Base-by-base conservation (phyloP, 257 asterid genomes). In the Lithospermum erythrorhizon region DNA sequence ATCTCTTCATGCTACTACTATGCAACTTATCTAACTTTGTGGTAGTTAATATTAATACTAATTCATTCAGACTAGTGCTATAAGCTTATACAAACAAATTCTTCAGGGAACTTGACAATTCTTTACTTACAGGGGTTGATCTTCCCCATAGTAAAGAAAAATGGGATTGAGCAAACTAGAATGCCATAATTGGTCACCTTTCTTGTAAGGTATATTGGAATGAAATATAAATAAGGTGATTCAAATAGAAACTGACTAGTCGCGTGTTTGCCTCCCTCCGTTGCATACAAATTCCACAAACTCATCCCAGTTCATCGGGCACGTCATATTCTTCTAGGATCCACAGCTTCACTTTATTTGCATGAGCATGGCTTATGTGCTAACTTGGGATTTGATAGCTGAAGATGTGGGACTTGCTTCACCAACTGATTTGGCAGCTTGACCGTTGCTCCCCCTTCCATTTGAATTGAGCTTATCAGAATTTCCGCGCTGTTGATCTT, bases 391-490 rank as follows among this genome's bases (percentile, higher is more conserved):
- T 55, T 76, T 59, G 52, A 78, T 69, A 35, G 77, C 73, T 35
- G 82, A 68, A 63, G 83, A 71, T 30, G 83, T 63, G 30, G 72
- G 59, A 53, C 58, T 27, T 21, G 78, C 55, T 65, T 82, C 68
- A 19, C 61, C 29, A 25, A 76, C 68, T 41, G 49, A 11, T 69
- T 71, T 68, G 25, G 69, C 48, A 37, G 62, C 64, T 21, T 22
- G 61, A 51, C 58, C 58, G 63, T 32, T 59, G 52, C 74, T 68
- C 41, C 68, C 82, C 35, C 73, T 83, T 67, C 84, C 90, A 61
- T 73, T 84, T 20, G 75, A 59, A 53, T 71, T 76, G 52, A 70
- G 66, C 66, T 77, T 78, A 56, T 48, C 72, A 54, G 72, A 78
- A 61, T 79, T 73, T 47, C 58, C 72, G 20, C 54, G 73, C 61